These are phyloP conservation scores for Cercospora janseana DNA, from an alignment of 2,329 filamentous ascomycete genomes.

Conservation along the genomic window DNA sequence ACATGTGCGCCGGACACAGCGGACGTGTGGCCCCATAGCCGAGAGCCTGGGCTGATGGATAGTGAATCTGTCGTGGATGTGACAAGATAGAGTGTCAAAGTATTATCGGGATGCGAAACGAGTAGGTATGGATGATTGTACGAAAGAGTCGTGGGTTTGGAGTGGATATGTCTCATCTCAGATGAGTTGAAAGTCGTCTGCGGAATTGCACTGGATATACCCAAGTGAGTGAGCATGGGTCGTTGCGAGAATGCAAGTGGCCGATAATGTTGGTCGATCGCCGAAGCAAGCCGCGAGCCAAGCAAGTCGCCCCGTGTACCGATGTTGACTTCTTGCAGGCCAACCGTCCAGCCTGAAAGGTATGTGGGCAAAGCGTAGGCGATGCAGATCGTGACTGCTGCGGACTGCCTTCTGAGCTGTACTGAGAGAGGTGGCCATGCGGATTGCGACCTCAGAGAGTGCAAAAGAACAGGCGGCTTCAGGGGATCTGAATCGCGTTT, in stretches of 20 bases:
- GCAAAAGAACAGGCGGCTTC: conserved; percentile 62
- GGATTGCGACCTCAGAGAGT: conserved; percentile 77
- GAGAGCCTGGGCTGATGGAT: conserved; percentile 68
- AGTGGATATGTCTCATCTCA: conserved; percentile 36
- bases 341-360: conserved; percentile 79
- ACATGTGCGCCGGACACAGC: conserved; percentile 84
- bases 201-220: conserved; percentile 16
- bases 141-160: conserved; percentile 51
- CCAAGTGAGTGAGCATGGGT: conserved; percentile 33
- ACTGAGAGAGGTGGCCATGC: conserved; percentile 75
- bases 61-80: conserved; percentile 66
- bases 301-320: conserved; percentile 47
- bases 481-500: too few species aligned
- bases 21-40: conserved; percentile 89
- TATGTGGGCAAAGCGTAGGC: conserved; percentile 80
- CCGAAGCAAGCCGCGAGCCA: conserved; percentile 51
- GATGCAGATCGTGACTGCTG: conserved; percentile 73
- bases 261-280: conserved; percentile 50
- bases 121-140: conserved; percentile 79
- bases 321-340: conserved; percentile 86
- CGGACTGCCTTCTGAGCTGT: conserved; percentile 68
- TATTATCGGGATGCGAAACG: conserved; percentile 82
- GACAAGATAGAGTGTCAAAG: conserved; percentile 76
- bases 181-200: conserved; percentile 17
- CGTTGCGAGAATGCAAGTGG: conserved; percentile 37